Conservation (phyloP, 352 stramenopile genomes). For the Globisporangium nodosum region DNA sequence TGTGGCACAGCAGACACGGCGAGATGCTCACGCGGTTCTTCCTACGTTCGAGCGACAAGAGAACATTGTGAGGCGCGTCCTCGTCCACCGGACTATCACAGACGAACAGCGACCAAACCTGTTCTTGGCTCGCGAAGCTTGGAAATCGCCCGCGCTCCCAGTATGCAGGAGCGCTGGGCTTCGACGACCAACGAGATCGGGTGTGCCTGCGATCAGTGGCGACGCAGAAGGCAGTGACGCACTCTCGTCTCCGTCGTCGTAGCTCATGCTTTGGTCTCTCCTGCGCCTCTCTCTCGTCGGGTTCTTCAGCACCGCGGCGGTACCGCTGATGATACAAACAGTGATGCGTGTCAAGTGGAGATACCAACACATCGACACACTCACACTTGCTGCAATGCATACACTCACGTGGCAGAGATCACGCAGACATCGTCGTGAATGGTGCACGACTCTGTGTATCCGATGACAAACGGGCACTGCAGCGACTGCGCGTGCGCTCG, state of each 20-base stretch:
- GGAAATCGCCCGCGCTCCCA: constrained; percentile 11
- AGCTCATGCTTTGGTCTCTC: constrained; percentile 32
- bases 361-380: neutral
- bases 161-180: constrained; percentile 42
- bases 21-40: constrained; percentile 41
- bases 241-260: constrained; percentile 34
- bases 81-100: neutral
- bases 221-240: constrained; percentile 19
- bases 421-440: constrained; percentile 97
- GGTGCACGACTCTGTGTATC: constrained; percentile 94
- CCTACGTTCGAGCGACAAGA: constrained; percentile 13
- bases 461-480: constrained; percentile 95
- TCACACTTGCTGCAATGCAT: neutral
- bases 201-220: constrained; percentile 25
- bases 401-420: constrained; percentile 90
- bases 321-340: constrained; percentile 32
- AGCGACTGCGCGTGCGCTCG: constrained; percentile 94
- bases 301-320: constrained; percentile 76
- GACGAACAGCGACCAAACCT: neutral
- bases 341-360: neutral
- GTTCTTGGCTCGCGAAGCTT: neutral
- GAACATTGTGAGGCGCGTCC: neutral
- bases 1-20: constrained; percentile 95
- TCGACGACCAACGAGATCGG: constrained; percentile 34
- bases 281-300: constrained; percentile 30